A percentile compares a stretch with the other conserved stretches of the same genome.
Conservation (phyloP, 148 eudicot genomes). For the Diospyros kaki region DNA sequence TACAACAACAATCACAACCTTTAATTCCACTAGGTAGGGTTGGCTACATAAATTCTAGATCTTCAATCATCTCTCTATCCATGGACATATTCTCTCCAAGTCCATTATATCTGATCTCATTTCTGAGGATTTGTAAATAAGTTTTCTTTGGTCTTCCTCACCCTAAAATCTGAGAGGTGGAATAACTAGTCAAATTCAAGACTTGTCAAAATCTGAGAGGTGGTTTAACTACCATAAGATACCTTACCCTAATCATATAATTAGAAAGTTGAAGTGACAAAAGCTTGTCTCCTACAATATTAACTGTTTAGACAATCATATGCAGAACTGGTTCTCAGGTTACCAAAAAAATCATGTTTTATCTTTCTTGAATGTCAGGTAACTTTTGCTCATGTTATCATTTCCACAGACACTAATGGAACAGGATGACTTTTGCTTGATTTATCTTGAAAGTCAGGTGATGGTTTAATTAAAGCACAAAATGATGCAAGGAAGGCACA, state of each 20-base stretch:
- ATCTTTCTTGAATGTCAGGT: not conserved
- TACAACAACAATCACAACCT: no score
- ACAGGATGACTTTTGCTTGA: not conserved
- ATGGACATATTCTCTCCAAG: no score
- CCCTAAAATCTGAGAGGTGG: no score
- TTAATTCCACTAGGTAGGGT: no score
- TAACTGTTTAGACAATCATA: not conserved
- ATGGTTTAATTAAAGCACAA: not conserved
- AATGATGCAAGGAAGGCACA: not conserved
- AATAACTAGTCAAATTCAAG: no score
- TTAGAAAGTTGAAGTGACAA: not conserved
- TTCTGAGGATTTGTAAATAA: not conserved
- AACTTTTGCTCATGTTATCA: not conserved
- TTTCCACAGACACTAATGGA: not conserved
- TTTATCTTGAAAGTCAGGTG: not conserved
- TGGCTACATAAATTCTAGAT: not conserved
- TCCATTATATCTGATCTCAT: no score
- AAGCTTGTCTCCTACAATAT: not conserved
- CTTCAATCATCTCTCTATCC: no score
- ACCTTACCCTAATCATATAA: no score
- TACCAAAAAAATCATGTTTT: not conserved
- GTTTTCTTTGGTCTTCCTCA: not conserved
- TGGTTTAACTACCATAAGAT: no score
- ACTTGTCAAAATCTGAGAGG: no score
- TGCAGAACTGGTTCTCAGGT: not conserved